Percentiles rank a stretch among this genome's conserved stretches.
Evolutionary conservation across 2,329 filamentous ascomycete species (phyloP).

Genomic region (Helotiales sp.): DNA sequence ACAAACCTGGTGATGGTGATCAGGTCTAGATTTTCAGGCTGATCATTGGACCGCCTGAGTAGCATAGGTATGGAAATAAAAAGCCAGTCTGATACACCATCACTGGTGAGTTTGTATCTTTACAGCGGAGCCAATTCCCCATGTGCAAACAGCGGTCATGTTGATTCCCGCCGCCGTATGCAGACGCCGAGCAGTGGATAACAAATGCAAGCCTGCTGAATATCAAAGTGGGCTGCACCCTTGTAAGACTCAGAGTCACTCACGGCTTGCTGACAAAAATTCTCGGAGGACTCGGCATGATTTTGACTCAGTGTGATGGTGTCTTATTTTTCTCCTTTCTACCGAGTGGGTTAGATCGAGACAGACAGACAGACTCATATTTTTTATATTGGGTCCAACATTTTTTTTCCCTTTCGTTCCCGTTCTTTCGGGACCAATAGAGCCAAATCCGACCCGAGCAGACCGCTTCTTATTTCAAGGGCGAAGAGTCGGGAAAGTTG

Average conservation of each 20-base stretch:
- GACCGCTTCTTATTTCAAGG: background rate
- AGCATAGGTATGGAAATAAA: background rate
- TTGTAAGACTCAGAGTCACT: slow-evolving; percentile 8
- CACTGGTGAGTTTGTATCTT: too few relatives aligned
- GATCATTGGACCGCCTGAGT: background rate
- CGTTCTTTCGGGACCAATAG: background rate
- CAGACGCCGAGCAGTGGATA: background rate
- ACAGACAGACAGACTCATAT: background rate
- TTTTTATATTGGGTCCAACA: background rate
- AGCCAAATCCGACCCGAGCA: background rate
- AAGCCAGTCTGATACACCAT: too few relatives aligned
- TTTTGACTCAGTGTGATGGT: background rate
- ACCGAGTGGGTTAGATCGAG: background rate
- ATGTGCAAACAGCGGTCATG: background rate
- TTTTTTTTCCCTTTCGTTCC: background rate
- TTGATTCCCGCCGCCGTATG: background rate
- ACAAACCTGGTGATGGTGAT: background rate
- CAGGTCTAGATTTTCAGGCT: background rate
- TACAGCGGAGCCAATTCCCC: background rate
- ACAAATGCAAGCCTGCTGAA: slow-evolving; percentile 8
- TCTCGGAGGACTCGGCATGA: background rate
- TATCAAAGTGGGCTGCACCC: slow-evolving; percentile 19
- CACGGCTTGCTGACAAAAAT: background rate
- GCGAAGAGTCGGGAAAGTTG: background rate
- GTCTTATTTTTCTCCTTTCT: background rate